A percentile compares a stretch with the other conserved stretches of the same genome.
Conservation (phyloP, 108 stramenopile genomes). For the Discostella pseudostelligera region DNA sequence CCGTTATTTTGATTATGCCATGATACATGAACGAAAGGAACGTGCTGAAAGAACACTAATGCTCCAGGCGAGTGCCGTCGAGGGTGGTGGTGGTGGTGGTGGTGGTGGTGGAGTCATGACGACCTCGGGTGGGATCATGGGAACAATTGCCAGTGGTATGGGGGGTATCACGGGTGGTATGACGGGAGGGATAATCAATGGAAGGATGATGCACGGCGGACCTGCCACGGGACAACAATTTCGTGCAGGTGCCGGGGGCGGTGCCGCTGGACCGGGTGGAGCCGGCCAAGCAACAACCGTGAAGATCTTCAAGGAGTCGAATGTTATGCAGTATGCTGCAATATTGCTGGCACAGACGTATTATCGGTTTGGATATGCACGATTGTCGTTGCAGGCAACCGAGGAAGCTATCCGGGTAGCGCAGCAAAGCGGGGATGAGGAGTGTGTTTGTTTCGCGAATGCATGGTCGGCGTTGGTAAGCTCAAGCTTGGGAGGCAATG, state of each 20-base stretch:
- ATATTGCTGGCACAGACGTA: slow-evolving; percentile 77
- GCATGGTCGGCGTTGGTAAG: slow-evolving; percentile 60
- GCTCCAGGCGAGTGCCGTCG: slow-evolving; percentile 14
- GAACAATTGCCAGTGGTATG: slow-evolving; percentile 7
- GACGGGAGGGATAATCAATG: slow-evolving; percentile 11
- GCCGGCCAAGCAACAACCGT: not conserved
- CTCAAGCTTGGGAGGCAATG: slow-evolving; percentile 5
- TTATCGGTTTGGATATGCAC: slow-evolving; percentile 68
- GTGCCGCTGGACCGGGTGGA: slow-evolving; percentile 4
- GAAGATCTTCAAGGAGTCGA: slow-evolving; percentile 31
- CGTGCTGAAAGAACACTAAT: slow-evolving; percentile 37
- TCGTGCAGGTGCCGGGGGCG: not conserved
- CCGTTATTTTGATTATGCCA: slow-evolving; percentile 92
- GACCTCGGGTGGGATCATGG: not conserved
- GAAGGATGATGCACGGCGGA: slow-evolving; percentile 6
- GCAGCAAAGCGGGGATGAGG: slow-evolving; percentile 86
- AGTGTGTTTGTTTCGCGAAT: slow-evolving; percentile 80
- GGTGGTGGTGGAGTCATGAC: not conserved
- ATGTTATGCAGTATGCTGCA: slow-evolving; percentile 81
- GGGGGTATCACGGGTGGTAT: slow-evolving; percentile 29
- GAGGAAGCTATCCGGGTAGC: slow-evolving; percentile 94
- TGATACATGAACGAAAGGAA: slow-evolving; percentile 59
- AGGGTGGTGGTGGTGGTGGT: slow-evolving; percentile 14
- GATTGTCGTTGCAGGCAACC: slow-evolving; percentile 74
- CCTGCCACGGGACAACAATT: slow-evolving; percentile 3